Base-by-base conservation (phyloP, 345 rosid species). In the Eucalyptus tenuipes region DNA sequence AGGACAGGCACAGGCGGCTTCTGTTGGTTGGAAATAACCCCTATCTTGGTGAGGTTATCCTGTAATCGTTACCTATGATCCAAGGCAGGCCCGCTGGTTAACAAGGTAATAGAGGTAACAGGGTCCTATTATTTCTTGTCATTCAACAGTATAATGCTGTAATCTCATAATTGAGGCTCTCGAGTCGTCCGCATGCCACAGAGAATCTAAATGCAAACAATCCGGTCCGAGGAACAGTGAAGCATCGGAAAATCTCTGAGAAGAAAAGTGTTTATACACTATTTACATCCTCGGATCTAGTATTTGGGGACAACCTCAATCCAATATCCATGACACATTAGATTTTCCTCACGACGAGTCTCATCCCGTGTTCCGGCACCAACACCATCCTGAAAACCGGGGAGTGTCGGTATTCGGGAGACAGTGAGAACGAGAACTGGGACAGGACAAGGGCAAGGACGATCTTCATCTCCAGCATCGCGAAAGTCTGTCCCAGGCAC, bases 401-500 rank as follows among this genome's bases (percentile, higher is more conserved):
- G 14, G 93, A 89, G 82, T 91, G 93, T 49, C 24, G 66, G 48
- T 93, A 93, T 9, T 90, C 88, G 0, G 92, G 87, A 7, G 94
- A 90, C 4, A 90, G 85, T n/a, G 89, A 37, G 85, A 93, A 86
- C 1, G 90, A 89, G 79, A 92, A 91, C 81, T 15, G 91, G 29
- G 89, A 92, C 33, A 93, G 89, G 18, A 93, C 7, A 55, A 91
- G 86, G 22, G 87, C 75, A 13, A 90, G 79, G 33, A 91, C 82
- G 8, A 87, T 47, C 79, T 92, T 93, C 59, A 90, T 71, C 59
- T 93, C 92, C 11, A 91, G 31, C 93, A 92, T 88, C 1, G 93
- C 93, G 31, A 92, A 92, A 27, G 90, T 91, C 88, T 92, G 92
- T 24, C 92, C 95, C 7, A 89, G 49, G 85, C 95, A 92, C 47